Base-by-base conservation (phyloP, 352 stramenopile genomes). In the Phytophthora sp. region DNA sequence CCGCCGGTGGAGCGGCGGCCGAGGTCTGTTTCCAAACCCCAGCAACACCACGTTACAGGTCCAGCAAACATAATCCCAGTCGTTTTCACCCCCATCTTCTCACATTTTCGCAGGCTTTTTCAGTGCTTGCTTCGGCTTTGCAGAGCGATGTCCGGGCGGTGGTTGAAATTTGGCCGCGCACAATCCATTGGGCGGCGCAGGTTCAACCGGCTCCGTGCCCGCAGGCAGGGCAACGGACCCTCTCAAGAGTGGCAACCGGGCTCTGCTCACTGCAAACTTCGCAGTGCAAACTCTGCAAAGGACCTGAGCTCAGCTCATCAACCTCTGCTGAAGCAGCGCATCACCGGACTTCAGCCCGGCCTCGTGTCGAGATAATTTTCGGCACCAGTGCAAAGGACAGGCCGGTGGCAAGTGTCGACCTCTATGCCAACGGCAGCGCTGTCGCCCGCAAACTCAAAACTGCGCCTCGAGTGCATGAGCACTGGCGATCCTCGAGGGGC, bases 311-410 rank as follows among this genome's bases (percentile, higher is more conserved):
- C 43, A 54, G 37, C 37, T 57, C 55, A 58, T 58, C 46, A 24
- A 28, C 12, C 37, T 59, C 57, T 12, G 23, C 57, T 66, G 57
- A 66, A 66, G 57, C 49, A 38, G 57, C 57, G n/a, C 57, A 66
- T 66, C 57, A 7, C 48, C 37, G n/a, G 37, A 50, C 48, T 66
- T 56, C 49, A 56, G 49, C 21, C 26, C 13, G 17, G 26, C n/a
- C 24, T 10, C 32, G 42, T 42, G 35, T 31, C 43, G 27, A 23
- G 43, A 17, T 21, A 12, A 13, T n/a, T 34, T 12, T 43, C 42
- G 28, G 31, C 7, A 38, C 30, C 56, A 34, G 17, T 34, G 41
- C 28, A 26, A 12, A 35, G 18, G 39, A 54, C 37, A 55, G 49
- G 31, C 41, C 17, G 10, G n/a, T 34, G 13, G 21, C 38, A 26